Evolutionary conservation across 2,329 filamentous ascomycete species (phyloP).

Genomic region (Parascedosporium putredinis): DNA sequence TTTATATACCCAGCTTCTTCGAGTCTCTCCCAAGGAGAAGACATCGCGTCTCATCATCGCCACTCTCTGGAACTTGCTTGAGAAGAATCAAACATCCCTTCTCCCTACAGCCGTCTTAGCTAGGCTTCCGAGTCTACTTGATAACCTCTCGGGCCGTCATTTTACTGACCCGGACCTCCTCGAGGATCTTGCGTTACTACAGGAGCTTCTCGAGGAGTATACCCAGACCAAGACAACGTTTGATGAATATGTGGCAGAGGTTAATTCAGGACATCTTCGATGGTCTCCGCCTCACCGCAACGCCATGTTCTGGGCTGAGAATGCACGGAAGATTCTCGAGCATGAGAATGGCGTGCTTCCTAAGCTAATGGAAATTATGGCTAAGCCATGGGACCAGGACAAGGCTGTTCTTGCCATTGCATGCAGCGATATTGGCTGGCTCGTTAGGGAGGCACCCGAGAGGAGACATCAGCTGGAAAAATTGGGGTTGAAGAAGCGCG

Average conservation of each 20-base stretch:
- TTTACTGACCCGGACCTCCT: conserved; percentile 54
- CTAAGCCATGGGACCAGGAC: conserved; percentile 63
- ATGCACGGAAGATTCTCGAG: conserved; percentile 77
- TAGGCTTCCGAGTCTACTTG: conserved; percentile 60
- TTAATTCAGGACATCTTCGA: conserved; percentile 75
- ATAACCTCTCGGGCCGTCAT: conserved; percentile 52
- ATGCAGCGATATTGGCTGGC: conserved; percentile 80
- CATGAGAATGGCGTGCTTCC: conserved; percentile 69
- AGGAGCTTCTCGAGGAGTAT: conserved; percentile 55
- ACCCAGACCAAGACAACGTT: conserved; percentile 66
- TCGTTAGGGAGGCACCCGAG: conserved; percentile 85
- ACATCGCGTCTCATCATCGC: conserved; percentile 85
- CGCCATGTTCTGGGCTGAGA: conserved; percentile 82
- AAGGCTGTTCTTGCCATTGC: conserved; percentile 85
- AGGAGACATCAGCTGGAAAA: conserved; percentile 71
- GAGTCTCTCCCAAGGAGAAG: conserved; percentile 94
- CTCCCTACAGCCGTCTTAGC: conserved; percentile 81
- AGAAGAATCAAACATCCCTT: conserved; percentile 56
- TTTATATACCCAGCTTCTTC: conserved; percentile 84
- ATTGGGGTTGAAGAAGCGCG: conserved; percentile 70
- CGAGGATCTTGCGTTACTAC: conserved; percentile 50
- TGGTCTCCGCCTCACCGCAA: conserved; percentile 90
- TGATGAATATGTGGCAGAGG: conserved; percentile 81
- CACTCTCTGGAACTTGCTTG: conserved; percentile 78
- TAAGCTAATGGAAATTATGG: conserved; percentile 73